Conservation (phyloP, 768 basidiomycete species). For the Mycena venus region DNA sequence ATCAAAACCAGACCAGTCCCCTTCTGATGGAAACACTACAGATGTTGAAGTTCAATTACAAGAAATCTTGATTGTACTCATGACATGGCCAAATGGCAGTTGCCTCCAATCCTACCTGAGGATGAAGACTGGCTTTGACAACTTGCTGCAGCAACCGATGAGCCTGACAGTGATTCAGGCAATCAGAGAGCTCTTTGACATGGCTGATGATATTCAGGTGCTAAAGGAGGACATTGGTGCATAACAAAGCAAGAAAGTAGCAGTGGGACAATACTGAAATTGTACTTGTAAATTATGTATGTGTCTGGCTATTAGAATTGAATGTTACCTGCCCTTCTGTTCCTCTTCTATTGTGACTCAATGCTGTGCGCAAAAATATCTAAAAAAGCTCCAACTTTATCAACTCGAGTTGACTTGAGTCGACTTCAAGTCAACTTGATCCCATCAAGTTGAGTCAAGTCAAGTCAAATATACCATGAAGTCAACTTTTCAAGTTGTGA, state of each 20-base stretch:
- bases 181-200: not conserved
- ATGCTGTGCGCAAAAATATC: too few relatives aligned
- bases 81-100: slow-evolving; percentile 8
- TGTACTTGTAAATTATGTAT: not conserved
- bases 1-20: too few relatives aligned
- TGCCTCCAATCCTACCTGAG: not conserved
- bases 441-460: not conserved
- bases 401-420: too few relatives aligned
- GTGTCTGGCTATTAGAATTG: not conserved
- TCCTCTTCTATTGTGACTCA: too few relatives aligned
- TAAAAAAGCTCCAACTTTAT: not conserved
- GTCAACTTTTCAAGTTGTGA: too few relatives aligned
- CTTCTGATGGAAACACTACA: too few relatives aligned
- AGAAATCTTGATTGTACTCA: slow-evolving; percentile 14
- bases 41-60: too few relatives aligned
- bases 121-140: slow-evolving; percentile 9
- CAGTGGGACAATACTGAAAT: not conserved
- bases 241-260: not conserved
- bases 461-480: too few relatives aligned
- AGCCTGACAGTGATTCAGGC: not conserved
- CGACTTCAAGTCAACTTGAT: not conserved
- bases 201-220: not conserved
- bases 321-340: not conserved
- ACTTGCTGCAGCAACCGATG: not conserved
- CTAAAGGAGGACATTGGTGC: not conserved